phyloP scores from a whole-genome alignment of 116 monocot species.

The Cymodocea nodosa region DNA sequence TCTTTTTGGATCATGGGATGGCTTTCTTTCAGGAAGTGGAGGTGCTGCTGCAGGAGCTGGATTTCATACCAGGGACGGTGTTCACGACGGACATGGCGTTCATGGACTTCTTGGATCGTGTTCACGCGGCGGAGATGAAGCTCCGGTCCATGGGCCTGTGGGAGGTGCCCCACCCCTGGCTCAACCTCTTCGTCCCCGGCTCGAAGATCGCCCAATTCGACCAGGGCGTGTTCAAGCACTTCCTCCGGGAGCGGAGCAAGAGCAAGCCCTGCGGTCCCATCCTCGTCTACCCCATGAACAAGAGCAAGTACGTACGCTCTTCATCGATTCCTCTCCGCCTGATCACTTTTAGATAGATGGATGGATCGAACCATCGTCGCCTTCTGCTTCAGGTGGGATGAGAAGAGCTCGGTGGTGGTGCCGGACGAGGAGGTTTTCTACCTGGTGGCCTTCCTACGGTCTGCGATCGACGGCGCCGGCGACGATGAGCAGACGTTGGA shows the following conservation, averaged over 20 bases:
- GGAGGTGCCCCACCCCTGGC: conserved; percentile 92
- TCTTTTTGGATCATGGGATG: too few species aligned
- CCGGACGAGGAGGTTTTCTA: conserved; percentile 86
- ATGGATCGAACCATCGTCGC: too few species aligned
- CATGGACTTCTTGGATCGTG: conserved; percentile 68
- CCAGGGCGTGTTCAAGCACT: conserved; percentile 46
- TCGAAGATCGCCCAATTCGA: conserved; percentile 57
- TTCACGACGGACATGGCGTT: conserved; percentile 65
- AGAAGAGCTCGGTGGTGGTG: conserved; percentile 54
- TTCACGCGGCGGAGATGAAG: conserved; percentile 64
- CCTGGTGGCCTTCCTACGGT: conserved; percentile 64
- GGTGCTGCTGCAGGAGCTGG: conserved; percentile 33
- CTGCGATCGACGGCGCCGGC: conserved; percentile 29
- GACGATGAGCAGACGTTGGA: conserved; percentile 33
- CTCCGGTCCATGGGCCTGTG: conserved; percentile 59
- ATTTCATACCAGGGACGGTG: conserved; percentile 44
- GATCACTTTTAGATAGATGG: too few species aligned
- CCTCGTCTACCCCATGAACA: conserved; percentile 88
- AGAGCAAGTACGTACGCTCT: conserved; percentile 75
- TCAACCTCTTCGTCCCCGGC: conserved; percentile 70
- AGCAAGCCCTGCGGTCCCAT: conserved; percentile 62
- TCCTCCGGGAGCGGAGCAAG: conserved; percentile 53
- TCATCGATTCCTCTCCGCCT: too few species aligned
- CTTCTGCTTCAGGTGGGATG: conserved; percentile 54
- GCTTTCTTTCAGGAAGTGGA: conserved; percentile 61